A percentile compares a stretch with the other conserved stretches of the same genome.
These are phyloP conservation scores for Eucalyptus globulus DNA, from an alignment of 345 rosid genomes.

Conservation along the genomic window DNA sequence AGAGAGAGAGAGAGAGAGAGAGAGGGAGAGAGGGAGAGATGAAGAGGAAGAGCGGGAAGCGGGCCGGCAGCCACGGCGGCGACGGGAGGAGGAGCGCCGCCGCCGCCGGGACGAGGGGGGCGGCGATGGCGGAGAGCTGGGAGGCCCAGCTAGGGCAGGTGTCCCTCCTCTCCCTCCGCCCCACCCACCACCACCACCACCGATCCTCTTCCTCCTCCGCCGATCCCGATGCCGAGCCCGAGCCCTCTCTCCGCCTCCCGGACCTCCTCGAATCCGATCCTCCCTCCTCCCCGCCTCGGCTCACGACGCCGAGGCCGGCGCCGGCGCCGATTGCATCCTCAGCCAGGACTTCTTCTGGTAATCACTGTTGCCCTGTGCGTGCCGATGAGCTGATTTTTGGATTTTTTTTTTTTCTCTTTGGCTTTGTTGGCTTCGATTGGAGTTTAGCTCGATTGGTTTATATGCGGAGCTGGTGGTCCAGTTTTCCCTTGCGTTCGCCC, in stretches of 20 bases:
- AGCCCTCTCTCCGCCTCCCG: slow-evolving; percentile 1
- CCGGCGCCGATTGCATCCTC: slow-evolving; percentile 68
- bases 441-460: neutral
- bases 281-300: slow-evolving; percentile 3
- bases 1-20: neutral
- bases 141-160: slow-evolving; percentile 31
- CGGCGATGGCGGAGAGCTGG: slow-evolving; percentile 17
- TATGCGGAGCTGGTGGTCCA: neutral
- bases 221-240: neutral
- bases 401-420: neutral
- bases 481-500: neutral
- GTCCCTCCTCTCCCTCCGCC: neutral
- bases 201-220: neutral
- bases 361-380: neutral
- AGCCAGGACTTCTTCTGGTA: slow-evolving; percentile 98
- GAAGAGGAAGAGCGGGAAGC: slow-evolving; percentile 20
- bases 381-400: neutral
- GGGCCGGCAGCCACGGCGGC: neutral
- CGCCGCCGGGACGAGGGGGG: neutral
- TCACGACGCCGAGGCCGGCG: slow-evolving; percentile 15
- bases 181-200: neutral
- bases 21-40: neutral
- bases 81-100: slow-evolving; percentile 12
- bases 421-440: neutral
- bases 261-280: slow-evolving; percentile 30